Evolutionary conservation across 2,329 filamentous ascomycete species (phyloP).

Genomic region (Aspergillus sp.): DNA sequence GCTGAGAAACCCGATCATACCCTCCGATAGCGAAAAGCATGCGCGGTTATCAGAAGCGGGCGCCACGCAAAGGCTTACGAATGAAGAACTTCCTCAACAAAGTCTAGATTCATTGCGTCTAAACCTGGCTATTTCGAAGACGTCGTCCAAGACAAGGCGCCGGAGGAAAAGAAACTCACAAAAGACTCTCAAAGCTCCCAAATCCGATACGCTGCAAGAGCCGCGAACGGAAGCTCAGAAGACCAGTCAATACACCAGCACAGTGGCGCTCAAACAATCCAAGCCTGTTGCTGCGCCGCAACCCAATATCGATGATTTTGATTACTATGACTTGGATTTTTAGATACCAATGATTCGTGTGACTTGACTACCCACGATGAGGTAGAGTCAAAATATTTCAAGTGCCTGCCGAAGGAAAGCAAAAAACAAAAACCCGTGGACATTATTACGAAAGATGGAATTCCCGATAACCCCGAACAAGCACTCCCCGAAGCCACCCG

Average conservation of each 20-base stretch:
- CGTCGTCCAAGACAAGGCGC: background rate
- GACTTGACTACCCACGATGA: slow-evolving; percentile 38
- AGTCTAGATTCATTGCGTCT: background rate
- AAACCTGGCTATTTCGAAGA: background rate
- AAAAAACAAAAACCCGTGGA: background rate
- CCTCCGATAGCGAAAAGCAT: background rate
- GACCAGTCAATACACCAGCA: background rate
- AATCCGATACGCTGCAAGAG: background rate
- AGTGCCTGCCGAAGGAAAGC: background rate
- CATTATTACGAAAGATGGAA: background rate
- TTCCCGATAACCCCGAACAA: background rate
- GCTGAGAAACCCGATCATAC: background rate
- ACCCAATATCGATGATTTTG: background rate
- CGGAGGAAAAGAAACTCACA: background rate
- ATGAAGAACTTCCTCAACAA: background rate
- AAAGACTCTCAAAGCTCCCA: background rate
- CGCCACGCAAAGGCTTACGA: background rate
- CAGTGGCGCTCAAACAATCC: background rate
- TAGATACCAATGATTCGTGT: slow-evolving; percentile 39
- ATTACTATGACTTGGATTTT: slow-evolving; percentile 34
- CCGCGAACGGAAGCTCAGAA: background rate
- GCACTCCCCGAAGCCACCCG: slow-evolving; percentile 16
- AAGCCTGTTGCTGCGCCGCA: background rate
- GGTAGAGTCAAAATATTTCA: slow-evolving; percentile 39
- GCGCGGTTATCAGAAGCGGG: background rate